These are phyloP conservation scores for Phytophthora sojae DNA, from an alignment of 352 stramenopile genomes.

Conservation along the genomic window DNA sequence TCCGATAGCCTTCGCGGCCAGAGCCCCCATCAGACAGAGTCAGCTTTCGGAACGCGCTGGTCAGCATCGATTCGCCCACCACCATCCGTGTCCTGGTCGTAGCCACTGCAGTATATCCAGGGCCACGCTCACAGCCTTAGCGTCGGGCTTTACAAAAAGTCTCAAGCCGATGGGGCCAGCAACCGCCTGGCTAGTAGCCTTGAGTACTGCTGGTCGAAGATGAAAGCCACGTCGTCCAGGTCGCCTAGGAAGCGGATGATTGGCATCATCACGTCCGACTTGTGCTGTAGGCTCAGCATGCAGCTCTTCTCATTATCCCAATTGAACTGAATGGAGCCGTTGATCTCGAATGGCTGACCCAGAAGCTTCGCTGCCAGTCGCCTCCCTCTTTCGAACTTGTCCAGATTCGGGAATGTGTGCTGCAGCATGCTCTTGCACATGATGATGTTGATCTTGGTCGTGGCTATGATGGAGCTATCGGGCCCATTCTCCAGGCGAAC, in stretches of 20 bases:
- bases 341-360: background rate
- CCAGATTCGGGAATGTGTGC: background rate
- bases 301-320: background rate
- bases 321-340: background rate
- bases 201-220: no score
- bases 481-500: background rate
- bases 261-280: background rate
- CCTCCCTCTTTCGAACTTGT: background rate
- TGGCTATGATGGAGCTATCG: background rate
- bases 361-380: background rate
- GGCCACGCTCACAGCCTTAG: no score
- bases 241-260: background rate
- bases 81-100: no score
- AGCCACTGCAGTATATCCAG: no score
- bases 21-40: no score
- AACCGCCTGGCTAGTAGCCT: no score
- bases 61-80: no score
- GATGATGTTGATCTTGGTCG: background rate
- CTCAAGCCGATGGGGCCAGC: no score
- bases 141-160: no score
- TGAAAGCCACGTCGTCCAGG: no score
- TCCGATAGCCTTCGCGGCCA: no score
- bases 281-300: background rate
- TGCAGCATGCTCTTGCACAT: background rate
- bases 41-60: no score